These are phyloP conservation scores for Penicillium sclerotigenum DNA, from an alignment of 2,329 filamentous ascomycete species.

Conservation along the genomic window DNA sequence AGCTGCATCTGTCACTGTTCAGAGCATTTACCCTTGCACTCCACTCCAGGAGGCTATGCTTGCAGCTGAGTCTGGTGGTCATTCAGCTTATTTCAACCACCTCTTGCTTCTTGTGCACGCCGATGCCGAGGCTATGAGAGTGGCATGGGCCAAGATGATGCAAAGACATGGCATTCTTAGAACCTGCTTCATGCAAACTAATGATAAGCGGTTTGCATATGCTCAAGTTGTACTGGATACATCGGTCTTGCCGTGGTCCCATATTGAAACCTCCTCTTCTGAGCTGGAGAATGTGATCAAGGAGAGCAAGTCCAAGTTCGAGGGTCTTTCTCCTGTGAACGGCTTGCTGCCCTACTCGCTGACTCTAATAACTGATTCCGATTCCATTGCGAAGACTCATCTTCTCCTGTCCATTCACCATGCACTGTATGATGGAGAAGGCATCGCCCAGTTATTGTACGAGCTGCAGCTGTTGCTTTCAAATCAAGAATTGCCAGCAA, in stretches of 20 bases:
- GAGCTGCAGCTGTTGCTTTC: conserved; percentile 64
- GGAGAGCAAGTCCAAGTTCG: conserved; percentile 39
- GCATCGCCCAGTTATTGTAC: conserved; percentile 64
- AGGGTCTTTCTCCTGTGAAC: conserved; percentile 18
- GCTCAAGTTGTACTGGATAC: conserved; percentile 66
- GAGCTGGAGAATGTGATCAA: conserved; percentile 43
- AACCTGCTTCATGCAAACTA: conserved; percentile 69
- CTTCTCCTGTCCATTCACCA: conserved; percentile 65
- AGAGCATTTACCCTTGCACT: conserved; percentile 72
- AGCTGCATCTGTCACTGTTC: conserved; percentile 38
- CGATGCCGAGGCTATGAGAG: conserved; percentile 50
- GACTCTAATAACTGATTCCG: conserved; percentile 20
- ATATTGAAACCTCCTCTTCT: conserved; percentile 43
- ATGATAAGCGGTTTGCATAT: conserved; percentile 59
- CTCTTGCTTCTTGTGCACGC: conserved; percentile 61
- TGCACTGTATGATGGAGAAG: conserved; percentile 80
- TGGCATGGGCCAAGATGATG: conserved; percentile 62
- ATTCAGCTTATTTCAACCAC: conserved; percentile 67
- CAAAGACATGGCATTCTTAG: conserved; percentile 71
- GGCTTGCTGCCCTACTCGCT: conserved; percentile 32
- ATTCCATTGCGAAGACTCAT: conserved; percentile 9
- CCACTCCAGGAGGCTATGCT: conserved; percentile 88
- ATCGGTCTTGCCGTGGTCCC: conserved; percentile 45
- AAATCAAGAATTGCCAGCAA: conserved; percentile 46
- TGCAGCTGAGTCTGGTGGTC: conserved; percentile 50